Evolutionary conservation across 257 asterid genomes (phyloP), one percentile per base, ranked within the genome.

Genomic region (Fraxinus americana): DNA sequence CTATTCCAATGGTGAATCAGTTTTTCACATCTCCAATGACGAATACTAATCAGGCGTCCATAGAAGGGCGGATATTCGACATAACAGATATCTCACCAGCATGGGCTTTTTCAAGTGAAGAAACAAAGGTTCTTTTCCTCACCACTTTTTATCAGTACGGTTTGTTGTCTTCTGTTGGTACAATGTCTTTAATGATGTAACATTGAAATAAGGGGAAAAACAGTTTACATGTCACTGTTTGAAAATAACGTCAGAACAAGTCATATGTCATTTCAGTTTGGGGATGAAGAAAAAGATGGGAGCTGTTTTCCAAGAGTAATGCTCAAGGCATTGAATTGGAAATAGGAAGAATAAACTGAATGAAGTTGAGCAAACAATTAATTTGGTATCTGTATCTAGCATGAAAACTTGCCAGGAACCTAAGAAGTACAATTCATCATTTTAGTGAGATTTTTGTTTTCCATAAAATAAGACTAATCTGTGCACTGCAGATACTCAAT

Each of bases 31-130:
- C 90, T 81, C 70, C 79, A 10, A 52, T 68, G 76, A 17, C 72
- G 79, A 83, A 83, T 70, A 78, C 76, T 79, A 83, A 79, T 70
- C 82, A 52, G 12, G 84, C 79, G 48, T 72, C 91, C 80, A 78
- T 77, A 4, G 41, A 52, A 48, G 90, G 90, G 79, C 89, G 82
- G 77, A 88, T 86, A 78, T 90, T 93, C 79, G 79, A 78, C 74
- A 90, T 96, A 81, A 83, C 86, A 32, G 98, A 96, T 72, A 73
- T 96, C 84, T 92, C 98, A 65, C 98, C 95, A 79, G 61, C 94
- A 74, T 93, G 89, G 89, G 97, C 94, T 77, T 81, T 86, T 83
- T 86, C 99, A 43, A 88, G 83, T 67, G 99, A 89, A 92, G 94
- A 89, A 83, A 91, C 97, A 50, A 96, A 96, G 98, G 99, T 95